A percentile compares a stretch with the other conserved stretches of the same genome.
Evolutionary conservation across 192 early-diverging fungal genomes (phyloP).

Genomic region (Entomortierella beljakovae): DNA sequence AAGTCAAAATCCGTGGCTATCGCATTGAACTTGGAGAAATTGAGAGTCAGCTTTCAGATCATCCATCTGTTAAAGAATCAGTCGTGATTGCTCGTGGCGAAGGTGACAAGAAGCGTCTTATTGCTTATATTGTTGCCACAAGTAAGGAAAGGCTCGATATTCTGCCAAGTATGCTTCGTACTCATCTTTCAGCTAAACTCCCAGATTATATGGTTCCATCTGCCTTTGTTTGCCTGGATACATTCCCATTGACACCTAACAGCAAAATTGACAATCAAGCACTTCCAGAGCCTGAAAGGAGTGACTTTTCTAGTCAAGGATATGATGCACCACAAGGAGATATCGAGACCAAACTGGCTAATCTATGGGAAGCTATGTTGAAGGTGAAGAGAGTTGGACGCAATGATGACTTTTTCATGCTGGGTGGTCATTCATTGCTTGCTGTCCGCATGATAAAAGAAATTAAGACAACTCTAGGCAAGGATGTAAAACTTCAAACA

Average conservation of each 20-base stretch:
- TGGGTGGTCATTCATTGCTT: slow-evolving; percentile 24
- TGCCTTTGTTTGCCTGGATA: neutral
- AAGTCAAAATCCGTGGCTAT: slow-evolving; percentile 60
- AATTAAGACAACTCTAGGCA: neutral
- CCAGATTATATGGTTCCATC: neutral
- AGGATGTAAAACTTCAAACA: slow-evolving; percentile 1
- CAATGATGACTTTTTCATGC: slow-evolving; percentile 20
- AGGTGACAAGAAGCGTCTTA: neutral
- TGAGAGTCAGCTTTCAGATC: slow-evolving; percentile 15
- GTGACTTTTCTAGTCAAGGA: neutral
- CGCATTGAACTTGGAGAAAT: slow-evolving; percentile 54
- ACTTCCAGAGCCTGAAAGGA: neutral
- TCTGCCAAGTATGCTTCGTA: neutral
- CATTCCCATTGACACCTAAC: slow-evolving; percentile 32
- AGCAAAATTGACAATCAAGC: neutral
- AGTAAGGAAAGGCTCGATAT: neutral
- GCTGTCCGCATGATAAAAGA: slow-evolving; percentile 16
- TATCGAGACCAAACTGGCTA: neutral
- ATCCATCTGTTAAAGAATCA: slow-evolving; percentile 22
- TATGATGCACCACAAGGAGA: neutral
- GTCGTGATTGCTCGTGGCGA: slow-evolving; percentile 33
- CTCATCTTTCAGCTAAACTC: neutral
- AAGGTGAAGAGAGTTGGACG: neutral
- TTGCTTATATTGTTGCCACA: neutral
- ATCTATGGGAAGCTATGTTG: neutral